Base-by-base conservation (phyloP, 163 green algal genomes). In the Prototheca cutis region DNA sequence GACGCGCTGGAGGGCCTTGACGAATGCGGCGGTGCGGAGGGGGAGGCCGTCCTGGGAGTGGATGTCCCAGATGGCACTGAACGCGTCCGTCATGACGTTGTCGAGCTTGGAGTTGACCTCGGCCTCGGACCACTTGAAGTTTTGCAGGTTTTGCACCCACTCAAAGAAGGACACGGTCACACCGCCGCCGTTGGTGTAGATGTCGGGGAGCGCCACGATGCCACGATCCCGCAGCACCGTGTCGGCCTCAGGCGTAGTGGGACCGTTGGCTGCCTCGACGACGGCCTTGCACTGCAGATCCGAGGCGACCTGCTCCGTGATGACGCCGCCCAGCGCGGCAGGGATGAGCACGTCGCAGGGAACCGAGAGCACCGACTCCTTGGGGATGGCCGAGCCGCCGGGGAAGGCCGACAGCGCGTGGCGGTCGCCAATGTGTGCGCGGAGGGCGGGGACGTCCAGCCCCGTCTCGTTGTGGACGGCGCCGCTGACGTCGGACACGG, bases 61-160 rank as follows among this genome's bases (percentile, higher is more conserved):
- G 25, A 88, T 70, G 53, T 79, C 65, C 89, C 89, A 96, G 23
- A 96, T 84, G 29, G 62, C 68, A 4, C 65, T 33, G 64, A 96
- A 96, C 3, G 88, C 82, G 48, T 87, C 80, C 6, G 74, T 86
- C 87, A 95, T 95, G 40, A 53, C 65, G 33, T 58, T 66, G 60
- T 94, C 87, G 27, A 97, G 79, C 58, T 84, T 81, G 31, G 65
- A 59, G 68, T 94, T 93, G 18, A 95, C 85, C 42, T 93, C 83
- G 3, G 86, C 79, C 70, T 94, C 87, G 47, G 84, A 80, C 88
- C 84, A 92, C 60, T 80, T 85, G 80, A 95, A 94, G 69, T 93
- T 94, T 66, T 97, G 89, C 61, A 95, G 79, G 75, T 97, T 97
- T 74, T 97, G 89, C 6, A 94, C 83, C 80, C 78, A 69, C 61